phyloP scores from a whole-genome alignment of 306 rosid genomes.

The Alnus glutinosa region DNA sequence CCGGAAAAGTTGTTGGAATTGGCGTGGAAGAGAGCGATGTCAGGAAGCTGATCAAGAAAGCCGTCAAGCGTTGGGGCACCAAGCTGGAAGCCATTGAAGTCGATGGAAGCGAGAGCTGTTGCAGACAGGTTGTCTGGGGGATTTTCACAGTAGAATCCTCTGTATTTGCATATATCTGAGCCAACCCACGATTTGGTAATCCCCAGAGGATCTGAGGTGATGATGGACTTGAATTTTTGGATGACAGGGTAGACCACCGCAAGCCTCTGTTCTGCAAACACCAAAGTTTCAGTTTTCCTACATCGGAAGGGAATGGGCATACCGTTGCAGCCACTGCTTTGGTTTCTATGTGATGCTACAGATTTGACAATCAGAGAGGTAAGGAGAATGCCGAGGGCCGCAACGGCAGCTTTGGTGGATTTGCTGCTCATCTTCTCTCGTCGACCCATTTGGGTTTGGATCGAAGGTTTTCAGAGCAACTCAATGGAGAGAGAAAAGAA shows the following conservation, averaged over 20 bases:
- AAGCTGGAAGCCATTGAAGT: conserved; percentile 79
- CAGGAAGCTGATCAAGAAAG: conserved; percentile 75
- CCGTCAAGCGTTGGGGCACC: conserved; percentile 72
- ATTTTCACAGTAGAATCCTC: conserved; percentile 72
- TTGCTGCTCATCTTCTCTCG: conserved; percentile 36
- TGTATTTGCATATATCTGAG: conserved; percentile 71
- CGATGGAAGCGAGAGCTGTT: conserved; percentile 67
- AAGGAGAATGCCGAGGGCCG: conserved; percentile 38
- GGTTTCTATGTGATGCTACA: conserved; percentile 20
- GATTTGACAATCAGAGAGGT: conserved; percentile 27
- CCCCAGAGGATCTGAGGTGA: conserved; percentile 69
- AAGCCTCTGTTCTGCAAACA: conserved; percentile 71
- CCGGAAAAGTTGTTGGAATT: conserved; percentile 78
- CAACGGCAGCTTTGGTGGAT: conserved; percentile 22
- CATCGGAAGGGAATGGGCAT: conserved; percentile 5
- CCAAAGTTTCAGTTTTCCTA: conserved; percentile 28
- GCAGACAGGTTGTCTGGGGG: conserved; percentile 81
- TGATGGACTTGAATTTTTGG: conserved; percentile 78
- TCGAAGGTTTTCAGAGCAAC: conserved; percentile 6
- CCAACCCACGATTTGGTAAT: conserved; percentile 77
- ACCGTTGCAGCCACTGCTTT: conserved; percentile 38
- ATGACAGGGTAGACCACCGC: conserved; percentile 60
- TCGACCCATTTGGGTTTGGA: not conserved
- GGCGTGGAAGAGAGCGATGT: conserved; percentile 87
- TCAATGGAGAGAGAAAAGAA: not conserved